Evolutionary conservation across 1,284 basidiomycete species (phyloP).

Genomic region (Melampsora medusae): DNA sequence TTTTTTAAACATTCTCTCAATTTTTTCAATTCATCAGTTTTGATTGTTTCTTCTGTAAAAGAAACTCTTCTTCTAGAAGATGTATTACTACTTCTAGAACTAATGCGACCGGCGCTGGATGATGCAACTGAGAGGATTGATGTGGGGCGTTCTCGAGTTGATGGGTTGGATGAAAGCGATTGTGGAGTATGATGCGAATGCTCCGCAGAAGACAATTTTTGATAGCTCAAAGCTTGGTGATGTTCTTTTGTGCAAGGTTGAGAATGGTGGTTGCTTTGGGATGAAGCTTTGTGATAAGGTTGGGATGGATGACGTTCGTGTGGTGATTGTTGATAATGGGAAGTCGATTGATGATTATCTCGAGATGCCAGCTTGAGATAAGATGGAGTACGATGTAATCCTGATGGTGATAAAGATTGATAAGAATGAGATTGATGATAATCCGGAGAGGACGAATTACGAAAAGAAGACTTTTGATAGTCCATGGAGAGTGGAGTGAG

Average conservation of each 20-base stretch:
- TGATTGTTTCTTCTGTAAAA: conserved; percentile 1
- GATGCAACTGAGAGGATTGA: conserved; percentile 1
- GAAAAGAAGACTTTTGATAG: neutral
- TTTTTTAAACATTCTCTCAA: neutral
- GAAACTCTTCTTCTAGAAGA: conserved; percentile 4
- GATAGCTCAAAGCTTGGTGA: too few species aligned
- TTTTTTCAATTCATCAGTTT: neutral
- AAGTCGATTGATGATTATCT: conserved; percentile 1
- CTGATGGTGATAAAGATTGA: neutral
- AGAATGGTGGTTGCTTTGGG: too few species aligned
- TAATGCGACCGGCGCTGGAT: neutral
- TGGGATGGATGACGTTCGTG: neutral
- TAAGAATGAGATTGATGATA: conserved; percentile 1
- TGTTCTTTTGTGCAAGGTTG: too few species aligned
- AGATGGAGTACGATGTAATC: neutral
- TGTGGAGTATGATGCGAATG: neutral
- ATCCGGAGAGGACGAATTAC: neutral
- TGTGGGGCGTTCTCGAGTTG: neutral
- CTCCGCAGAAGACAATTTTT: too few species aligned
- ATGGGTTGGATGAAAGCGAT: neutral
- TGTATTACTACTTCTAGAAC: neutral
- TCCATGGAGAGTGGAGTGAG: too few species aligned
- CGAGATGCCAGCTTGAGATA: neutral
- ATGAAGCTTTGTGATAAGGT: neutral
- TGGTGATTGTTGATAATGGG: neutral